Base-by-base conservation (phyloP, 306 rosid species). In the Quercus gilva region DNA sequence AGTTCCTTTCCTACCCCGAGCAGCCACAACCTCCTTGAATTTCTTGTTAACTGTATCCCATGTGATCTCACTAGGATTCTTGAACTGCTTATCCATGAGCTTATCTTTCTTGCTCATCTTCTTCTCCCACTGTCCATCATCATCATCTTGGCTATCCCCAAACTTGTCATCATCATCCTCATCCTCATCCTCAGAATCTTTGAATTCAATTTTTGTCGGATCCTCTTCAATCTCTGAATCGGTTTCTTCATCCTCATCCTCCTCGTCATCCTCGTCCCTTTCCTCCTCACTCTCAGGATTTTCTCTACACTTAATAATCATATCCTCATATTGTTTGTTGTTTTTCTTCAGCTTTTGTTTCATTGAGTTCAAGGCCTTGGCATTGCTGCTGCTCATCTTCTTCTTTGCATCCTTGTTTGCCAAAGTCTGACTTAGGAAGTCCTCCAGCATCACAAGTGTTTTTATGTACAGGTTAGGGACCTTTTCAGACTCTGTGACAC, bases 311-410 rank as follows among this genome's bases (percentile, higher is more conserved):
- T 91, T 91, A 2, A 49, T 87, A 80, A 96, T 89, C 76, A 77
- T 21, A 2, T 96, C 97, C 88, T 96, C 99, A 33, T 96, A 96
- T 37, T 79, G 97, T 83, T 91, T 96, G 73, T 93, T 96, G 69
- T 96, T 96, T 89, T 93, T 96, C 92, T 96, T 96, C 79, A 96
- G 76, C 55, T 96, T 96, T 88, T 96, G 99, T 82, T 93, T 96
- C 99, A 96, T 96, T 1, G 99, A 88, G 83, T 96, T 96, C 85
- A 96, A 81, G 11, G 99, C 99, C 83, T 96, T 96, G 21, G 99
- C 96, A 81, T 96, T 96, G 84, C 99, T 96, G 58, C 95, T 91
- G 70, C 99, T 96, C 97, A 96, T 96, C 89, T 93, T 96, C 89
- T 96, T 96, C 81, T 91, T 93, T 3, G 93, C 98, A 64, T 96